phyloP scores from a whole-genome alignment of 192 early-diverging fungal species.

The Coemansia sp. region DNA sequence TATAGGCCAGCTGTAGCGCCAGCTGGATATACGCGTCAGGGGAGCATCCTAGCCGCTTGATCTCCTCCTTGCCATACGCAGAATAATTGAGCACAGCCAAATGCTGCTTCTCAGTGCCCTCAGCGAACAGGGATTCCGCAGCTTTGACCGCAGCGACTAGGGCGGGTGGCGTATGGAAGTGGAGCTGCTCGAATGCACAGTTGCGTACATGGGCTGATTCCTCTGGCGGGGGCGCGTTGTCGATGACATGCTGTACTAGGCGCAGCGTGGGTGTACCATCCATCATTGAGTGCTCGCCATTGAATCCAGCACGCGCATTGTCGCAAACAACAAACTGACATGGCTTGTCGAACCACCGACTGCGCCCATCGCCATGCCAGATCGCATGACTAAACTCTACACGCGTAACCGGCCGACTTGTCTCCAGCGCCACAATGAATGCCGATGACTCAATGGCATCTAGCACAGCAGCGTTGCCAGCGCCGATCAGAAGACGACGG shows the following conservation, averaged over 20 bases:
- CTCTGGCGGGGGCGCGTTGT: constrained; percentile 57
- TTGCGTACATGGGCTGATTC: neutral
- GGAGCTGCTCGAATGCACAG: constrained; percentile 57
- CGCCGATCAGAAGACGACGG: constrained; percentile 62
- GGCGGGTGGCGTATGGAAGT: constrained; percentile 63
- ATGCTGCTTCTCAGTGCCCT: constrained; percentile 74
- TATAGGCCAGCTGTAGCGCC: constrained; percentile 96
- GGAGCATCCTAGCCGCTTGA: constrained; percentile 80
- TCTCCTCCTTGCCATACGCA: constrained; percentile 90
- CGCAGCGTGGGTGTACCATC: constrained; percentile 91
- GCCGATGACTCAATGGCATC: constrained; percentile 87
- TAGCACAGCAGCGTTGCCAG: constrained; percentile 69
- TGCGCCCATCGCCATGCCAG: constrained; percentile 94
- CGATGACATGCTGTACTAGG: constrained; percentile 76
- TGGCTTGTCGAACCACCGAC: constrained; percentile 97
- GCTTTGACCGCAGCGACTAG: constrained; percentile 59
- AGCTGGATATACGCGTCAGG: constrained; percentile 84
- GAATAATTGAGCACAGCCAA: constrained; percentile 78
- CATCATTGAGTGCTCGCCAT: constrained; percentile 93
- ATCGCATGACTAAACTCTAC: constrained; percentile 84
- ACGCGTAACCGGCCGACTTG: constrained; percentile 79
- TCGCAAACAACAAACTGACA: constrained; percentile 95
- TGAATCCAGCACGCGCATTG: constrained; percentile 94
- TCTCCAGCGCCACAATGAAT: constrained; percentile 90
- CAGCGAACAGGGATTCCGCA: constrained; percentile 75